Conservation (phyloP, 371 early-diverging fungal species). For the Coemansia sp. region DNA sequence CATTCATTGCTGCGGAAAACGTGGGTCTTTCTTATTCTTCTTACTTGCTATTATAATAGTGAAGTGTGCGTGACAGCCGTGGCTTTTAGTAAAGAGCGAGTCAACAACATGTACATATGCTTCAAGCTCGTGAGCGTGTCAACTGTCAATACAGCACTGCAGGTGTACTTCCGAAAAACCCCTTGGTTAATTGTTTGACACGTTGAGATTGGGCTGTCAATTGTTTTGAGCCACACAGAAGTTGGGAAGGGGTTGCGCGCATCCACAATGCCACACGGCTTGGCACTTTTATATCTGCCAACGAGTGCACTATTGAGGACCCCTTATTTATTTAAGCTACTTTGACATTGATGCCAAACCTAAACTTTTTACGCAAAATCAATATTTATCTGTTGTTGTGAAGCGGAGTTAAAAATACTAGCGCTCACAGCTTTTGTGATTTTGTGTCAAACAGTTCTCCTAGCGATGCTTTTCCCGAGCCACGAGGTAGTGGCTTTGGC, state of each 20-base stretch:
- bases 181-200: background rate
- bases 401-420: background rate
- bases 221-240: no score
- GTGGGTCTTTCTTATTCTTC: background rate
- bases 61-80: no score
- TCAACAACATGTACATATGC: background rate
- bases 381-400: background rate
- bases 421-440: slow-evolving; percentile 6
- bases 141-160: slow-evolving; percentile 6
- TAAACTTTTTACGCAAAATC: background rate
- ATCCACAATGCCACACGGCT: no score
- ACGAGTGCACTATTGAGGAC: no score
- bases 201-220: no score
- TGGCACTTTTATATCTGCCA: no score
- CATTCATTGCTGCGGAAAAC: background rate
- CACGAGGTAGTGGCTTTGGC: slow-evolving; percentile 60
- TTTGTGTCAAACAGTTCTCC: slow-evolving; percentile 37
- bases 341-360: no score
- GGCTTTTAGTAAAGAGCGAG: background rate
- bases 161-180: background rate
- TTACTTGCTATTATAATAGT: no score
- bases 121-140: background rate
- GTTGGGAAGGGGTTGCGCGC: no score
- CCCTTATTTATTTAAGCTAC: no score
- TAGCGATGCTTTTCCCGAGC: slow-evolving; percentile 57